Percentiles rank a stretch among this genome's conserved stretches.
Evolutionary conservation across 495 filamentous ascomycete genomes (phyloP).

Genomic region (Daldinia concentrica): DNA sequence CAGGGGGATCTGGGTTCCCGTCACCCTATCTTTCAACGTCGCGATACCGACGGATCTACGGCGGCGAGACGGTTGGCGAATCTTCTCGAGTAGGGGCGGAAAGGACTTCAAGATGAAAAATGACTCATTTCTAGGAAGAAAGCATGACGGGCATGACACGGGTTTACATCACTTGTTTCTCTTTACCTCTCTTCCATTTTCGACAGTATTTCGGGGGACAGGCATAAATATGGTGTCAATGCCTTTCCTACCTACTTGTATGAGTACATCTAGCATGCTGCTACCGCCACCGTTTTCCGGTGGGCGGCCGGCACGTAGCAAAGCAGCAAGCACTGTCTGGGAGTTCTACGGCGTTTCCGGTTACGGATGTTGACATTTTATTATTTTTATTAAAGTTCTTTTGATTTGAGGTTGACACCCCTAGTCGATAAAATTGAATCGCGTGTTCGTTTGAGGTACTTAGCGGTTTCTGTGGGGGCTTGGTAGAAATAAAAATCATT

Average conservation of each 20-base stretch:
- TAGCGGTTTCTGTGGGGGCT: background rate
- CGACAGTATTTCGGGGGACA: background rate
- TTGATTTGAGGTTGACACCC: background rate
- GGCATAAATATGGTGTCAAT: background rate
- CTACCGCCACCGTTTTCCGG: background rate
- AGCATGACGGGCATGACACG: conserved; percentile 14
- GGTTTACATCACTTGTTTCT: conserved; percentile 1
- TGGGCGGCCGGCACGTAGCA: background rate
- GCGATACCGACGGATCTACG: conserved; percentile 10
- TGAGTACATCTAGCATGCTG: background rate
- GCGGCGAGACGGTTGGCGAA: conserved; percentile 16
- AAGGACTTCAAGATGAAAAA: background rate
- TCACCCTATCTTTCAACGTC: conserved; percentile 4
- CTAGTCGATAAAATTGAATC: background rate
- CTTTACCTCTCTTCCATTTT: background rate
- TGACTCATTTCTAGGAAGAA: background rate
- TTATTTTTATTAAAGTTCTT: background rate
- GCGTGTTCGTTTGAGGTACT: background rate
- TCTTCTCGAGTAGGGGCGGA: conserved; percentile 9
- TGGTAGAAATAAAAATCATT: background rate
- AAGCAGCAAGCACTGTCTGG: conserved; percentile 5
- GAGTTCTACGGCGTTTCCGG: conserved; percentile 9
- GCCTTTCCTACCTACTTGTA: conserved; percentile 8
- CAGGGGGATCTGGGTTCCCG: background rate
- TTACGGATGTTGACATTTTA: background rate